Conservation (phyloP, 306 rosid genomes). For the Glycine latifolia region DNA sequence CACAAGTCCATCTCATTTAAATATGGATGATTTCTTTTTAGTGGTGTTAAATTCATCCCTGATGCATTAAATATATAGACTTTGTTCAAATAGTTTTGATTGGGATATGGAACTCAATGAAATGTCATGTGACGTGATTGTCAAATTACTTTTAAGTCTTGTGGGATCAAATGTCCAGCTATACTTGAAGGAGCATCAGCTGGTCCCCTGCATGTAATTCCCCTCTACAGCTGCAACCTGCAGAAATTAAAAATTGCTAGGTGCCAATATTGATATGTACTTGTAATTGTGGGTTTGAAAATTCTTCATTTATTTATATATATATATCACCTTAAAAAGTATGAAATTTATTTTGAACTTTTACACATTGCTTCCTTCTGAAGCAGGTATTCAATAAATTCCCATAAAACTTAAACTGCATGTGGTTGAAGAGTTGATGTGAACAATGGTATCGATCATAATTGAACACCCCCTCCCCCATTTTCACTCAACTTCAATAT, state of each 20-base stretch:
- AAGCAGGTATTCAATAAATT: too few relatives aligned
- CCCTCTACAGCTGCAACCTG: background rate
- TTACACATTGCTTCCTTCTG: too few relatives aligned
- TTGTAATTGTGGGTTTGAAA: too few relatives aligned
- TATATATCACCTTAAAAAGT: too few relatives aligned
- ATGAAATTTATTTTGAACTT: too few relatives aligned
- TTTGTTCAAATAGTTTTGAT: background rate
- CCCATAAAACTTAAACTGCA: too few relatives aligned
- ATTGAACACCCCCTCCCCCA: background rate
- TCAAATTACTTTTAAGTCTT: conserved; percentile 16
- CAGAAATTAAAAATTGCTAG: conserved; percentile 5
- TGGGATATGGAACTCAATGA: conserved; percentile 1
- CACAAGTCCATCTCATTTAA: conserved; percentile 2
- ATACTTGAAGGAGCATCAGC: background rate
- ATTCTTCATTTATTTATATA: too few relatives aligned
- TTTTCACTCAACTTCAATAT: background rate
- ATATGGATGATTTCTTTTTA: background rate
- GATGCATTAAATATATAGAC: conserved; percentile 19
- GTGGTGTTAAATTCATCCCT: conserved; percentile 29
- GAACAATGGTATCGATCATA: too few relatives aligned
- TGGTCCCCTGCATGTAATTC: background rate
- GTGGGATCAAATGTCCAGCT: conserved; percentile 5
- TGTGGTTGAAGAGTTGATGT: too few relatives aligned
- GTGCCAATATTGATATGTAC: background rate
- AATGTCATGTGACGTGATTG: conserved; percentile 19